phyloP scores from a whole-genome alignment of 1,139 yeast species.

The Suhomyces coccinellae region DNA sequence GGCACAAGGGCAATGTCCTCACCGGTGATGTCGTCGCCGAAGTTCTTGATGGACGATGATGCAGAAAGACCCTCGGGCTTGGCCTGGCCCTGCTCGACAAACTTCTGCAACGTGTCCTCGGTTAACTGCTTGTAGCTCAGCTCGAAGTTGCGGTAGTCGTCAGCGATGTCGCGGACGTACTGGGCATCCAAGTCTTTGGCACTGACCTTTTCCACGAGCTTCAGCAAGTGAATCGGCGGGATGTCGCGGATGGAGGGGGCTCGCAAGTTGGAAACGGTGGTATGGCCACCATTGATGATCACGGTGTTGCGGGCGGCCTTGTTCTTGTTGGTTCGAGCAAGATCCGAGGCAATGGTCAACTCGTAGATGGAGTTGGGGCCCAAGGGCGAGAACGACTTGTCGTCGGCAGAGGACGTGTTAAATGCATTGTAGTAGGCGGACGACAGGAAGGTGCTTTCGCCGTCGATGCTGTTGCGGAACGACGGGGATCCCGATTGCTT shows the following conservation, averaged over 20 bases:
- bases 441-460: constrained; percentile 36
- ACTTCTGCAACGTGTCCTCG: constrained; percentile 47
- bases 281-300: constrained; percentile 43
- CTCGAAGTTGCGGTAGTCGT: constrained; percentile 59
- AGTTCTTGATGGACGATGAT: constrained; percentile 16
- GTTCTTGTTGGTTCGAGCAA: constrained; percentile 37
- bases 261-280: constrained; percentile 46
- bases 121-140: constrained; percentile 50
- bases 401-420: constrained; percentile 23
- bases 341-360: constrained; percentile 60
- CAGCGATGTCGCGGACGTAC: constrained; percentile 44
- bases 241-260: constrained; percentile 82
- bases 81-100: constrained; percentile 24
- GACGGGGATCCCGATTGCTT: constrained; percentile 29
- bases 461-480: constrained; percentile 39
- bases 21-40: constrained; percentile 14
- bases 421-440: constrained; percentile 31
- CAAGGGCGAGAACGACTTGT: constrained; percentile 52
- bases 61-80: constrained; percentile 17
- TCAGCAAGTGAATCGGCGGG: constrained; percentile 75
- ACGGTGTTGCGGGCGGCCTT: constrained; percentile 36
- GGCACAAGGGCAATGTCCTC: constrained; percentile 53
- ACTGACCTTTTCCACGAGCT: constrained; percentile 51
- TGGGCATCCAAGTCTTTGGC: constrained; percentile 45
- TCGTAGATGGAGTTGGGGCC: constrained; percentile 82